phyloP scores from a whole-genome alignment of 257 asterid species.

The Solanum piurae region DNA sequence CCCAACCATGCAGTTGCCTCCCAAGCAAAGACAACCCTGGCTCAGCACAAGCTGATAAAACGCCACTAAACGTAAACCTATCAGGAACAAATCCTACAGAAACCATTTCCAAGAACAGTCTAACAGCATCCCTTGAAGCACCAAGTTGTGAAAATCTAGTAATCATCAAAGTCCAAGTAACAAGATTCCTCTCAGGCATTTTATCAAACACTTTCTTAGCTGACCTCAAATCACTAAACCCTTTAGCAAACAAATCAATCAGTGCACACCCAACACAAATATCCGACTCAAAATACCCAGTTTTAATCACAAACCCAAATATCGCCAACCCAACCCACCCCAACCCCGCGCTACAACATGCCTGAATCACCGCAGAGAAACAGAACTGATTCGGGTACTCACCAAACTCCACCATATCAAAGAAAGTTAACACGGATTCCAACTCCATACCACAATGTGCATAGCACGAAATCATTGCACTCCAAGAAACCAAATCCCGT shows the following conservation, averaged over 20 bases:
- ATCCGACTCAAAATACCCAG: slow-evolving; percentile 70
- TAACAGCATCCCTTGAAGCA: slow-evolving; percentile 28
- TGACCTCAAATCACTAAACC: slow-evolving; percentile 46
- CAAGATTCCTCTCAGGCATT: slow-evolving; percentile 69
- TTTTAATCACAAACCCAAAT: slow-evolving; percentile 58
- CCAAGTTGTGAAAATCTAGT: slow-evolving; percentile 64
- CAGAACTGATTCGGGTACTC: slow-evolving; percentile 72
- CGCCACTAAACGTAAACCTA: slow-evolving; percentile 63
- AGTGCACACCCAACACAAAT: slow-evolving; percentile 81
- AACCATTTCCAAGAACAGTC: slow-evolving; percentile 54
- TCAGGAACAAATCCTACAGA: slow-evolving; percentile 49
- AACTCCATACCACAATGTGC: slow-evolving; percentile 36
- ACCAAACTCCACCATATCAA: slow-evolving; percentile 58
- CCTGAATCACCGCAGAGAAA: slow-evolving; percentile 62
- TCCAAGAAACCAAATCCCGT: slow-evolving; percentile 81
- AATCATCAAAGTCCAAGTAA: slow-evolving; percentile 83
- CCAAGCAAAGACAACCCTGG: slow-evolving; percentile 42
- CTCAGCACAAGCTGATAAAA: slow-evolving; percentile 79
- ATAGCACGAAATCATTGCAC: slow-evolving; percentile 84
- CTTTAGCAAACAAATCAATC: slow-evolving; percentile 64
- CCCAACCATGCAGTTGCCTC: slow-evolving; percentile 55
- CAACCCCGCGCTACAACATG: slow-evolving; percentile 42
- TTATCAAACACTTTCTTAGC: slow-evolving; percentile 64
- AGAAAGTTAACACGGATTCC: slow-evolving; percentile 42
- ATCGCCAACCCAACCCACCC: slow-evolving; percentile 47